Evolutionary conservation across 1,284 basidiomycete species (phyloP).

Genomic region (Anthracocystis walkeri): DNA sequence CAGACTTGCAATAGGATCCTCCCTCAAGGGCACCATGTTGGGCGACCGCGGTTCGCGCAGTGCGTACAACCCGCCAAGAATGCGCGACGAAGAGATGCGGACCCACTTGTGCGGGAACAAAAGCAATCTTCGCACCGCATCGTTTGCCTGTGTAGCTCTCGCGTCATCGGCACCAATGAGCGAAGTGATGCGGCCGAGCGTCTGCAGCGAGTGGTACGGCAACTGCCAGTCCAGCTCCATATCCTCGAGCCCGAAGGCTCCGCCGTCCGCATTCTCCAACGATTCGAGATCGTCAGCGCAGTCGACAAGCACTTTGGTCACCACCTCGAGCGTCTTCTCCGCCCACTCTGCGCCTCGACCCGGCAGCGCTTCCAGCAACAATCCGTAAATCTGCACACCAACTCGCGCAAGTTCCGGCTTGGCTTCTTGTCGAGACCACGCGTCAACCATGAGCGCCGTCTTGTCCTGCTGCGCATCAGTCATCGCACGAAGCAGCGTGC

Average conservation of each 20-base stretch:
- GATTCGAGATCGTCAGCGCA: constrained; percentile 55
- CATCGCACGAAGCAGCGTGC: constrained; percentile 79
- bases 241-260: constrained; percentile 71
- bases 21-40: constrained; percentile 57
- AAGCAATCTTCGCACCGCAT: constrained; percentile 78
- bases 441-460: constrained; percentile 79
- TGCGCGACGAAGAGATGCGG: constrained; percentile 81
- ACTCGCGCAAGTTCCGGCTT: constrained; percentile 78
- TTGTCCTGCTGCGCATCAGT: constrained; percentile 76
- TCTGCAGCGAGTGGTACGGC: constrained; percentile 78
- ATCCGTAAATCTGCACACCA: constrained; percentile 75
- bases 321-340: constrained; percentile 29
- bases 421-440: constrained; percentile 78
- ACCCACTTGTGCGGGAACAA: constrained; percentile 96
- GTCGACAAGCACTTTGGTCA: constrained; percentile 35
- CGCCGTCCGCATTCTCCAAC: constrained; percentile 34
- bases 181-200: constrained; percentile 26
- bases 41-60: constrained; percentile 19
- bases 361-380: constrained; percentile 72
- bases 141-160: constrained; percentile 10
- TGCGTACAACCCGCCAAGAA: constrained; percentile 79
- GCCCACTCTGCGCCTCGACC: constrained; percentile 29
- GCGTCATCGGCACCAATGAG: constrained; percentile 10
- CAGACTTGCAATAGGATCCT: constrained; percentile 72
- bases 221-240: constrained; percentile 79